A percentile compares a stretch with the other conserved stretches of the same genome.
These are phyloP conservation scores for Oryza australiensis DNA, from an alignment of 176 grass and related monocot genomes.

Conservation along the genomic window DNA sequence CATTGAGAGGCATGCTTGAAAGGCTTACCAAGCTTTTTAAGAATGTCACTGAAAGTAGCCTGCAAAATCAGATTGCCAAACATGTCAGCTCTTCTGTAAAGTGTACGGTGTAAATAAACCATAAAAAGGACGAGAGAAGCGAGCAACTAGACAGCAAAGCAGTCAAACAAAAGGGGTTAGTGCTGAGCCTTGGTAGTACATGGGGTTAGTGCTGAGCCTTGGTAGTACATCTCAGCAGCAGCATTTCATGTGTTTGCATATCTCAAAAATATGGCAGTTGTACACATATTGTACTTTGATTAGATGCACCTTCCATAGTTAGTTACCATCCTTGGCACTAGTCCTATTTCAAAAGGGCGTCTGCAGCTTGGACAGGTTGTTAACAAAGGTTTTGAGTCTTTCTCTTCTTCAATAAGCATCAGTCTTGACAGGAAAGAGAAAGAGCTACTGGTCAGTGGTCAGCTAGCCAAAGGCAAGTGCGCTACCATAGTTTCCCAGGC, in stretches of 20 bases:
- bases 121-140: neutral
- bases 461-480: too few relatives aligned
- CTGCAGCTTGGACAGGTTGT: neutral
- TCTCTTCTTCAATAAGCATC: neutral
- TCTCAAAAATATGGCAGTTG: neutral
- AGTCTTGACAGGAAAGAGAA: neutral
- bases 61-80: slow-evolving; percentile 49
- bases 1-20: slow-evolving; percentile 7
- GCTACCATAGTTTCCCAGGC: neutral
- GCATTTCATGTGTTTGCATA: neutral
- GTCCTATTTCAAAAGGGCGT: neutral
- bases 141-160: neutral
- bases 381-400: neutral
- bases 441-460: neutral
- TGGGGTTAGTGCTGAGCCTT: too few relatives aligned
- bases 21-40: slow-evolving; percentile 70
- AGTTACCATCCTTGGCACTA: neutral
- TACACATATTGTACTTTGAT: neutral
- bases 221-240: neutral
- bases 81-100: slow-evolving; percentile 17
- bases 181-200: too few relatives aligned
- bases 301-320: neutral
- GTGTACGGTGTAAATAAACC: neutral
- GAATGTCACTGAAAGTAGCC: slow-evolving; percentile 87
- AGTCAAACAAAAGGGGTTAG: slow-evolving; percentile 10